Conservation (phyloP, 1,139 yeast species). For the Taphrina wiesneri region DNA sequence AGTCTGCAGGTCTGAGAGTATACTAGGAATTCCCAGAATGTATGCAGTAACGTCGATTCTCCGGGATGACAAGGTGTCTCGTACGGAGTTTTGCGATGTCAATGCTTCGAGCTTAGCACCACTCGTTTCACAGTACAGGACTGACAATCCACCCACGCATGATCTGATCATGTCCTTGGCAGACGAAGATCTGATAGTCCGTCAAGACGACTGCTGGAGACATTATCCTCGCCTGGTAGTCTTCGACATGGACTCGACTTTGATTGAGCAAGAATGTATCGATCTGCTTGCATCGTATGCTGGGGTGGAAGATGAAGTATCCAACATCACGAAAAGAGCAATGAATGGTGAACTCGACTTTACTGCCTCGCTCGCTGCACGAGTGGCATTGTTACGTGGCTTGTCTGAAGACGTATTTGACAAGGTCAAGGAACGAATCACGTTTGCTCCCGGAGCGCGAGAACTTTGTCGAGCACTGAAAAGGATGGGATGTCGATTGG, state of each 20-base stretch:
- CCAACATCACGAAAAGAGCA: constrained; percentile 80
- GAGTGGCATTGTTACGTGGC: constrained; percentile 79
- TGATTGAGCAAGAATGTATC: constrained; percentile 94
- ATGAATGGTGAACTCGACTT: constrained; percentile 98
- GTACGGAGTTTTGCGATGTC: background rate
- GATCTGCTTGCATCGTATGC: constrained; percentile 91
- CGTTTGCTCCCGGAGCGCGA: constrained; percentile 78
- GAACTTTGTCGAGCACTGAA: constrained; percentile 67
- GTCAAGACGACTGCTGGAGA: constrained; percentile 28
- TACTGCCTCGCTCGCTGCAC: constrained; percentile 69
- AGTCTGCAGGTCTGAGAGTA: too few relatives aligned
- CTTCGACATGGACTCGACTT: constrained; percentile 97
- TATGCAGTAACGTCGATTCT: constrained; percentile 27
- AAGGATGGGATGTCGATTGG: constrained; percentile 64
- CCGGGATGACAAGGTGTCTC: background rate
- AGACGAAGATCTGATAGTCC: constrained; percentile 23
- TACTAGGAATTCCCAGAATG: too few relatives aligned
- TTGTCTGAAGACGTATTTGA: constrained; percentile 78
- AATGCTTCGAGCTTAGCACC: constrained; percentile 6
- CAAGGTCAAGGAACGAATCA: constrained; percentile 66
- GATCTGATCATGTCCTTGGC: background rate
- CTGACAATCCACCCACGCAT: constrained; percentile 10
- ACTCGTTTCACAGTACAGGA: constrained; percentile 10
- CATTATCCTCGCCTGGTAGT: constrained; percentile 58
- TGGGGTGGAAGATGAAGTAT: constrained; percentile 71